A percentile compares a stretch with the other conserved stretches of the same genome.
These are phyloP conservation scores for Cyclotella sp. DNA, from an alignment of 108 stramenopile species.

Conservation along the genomic window DNA sequence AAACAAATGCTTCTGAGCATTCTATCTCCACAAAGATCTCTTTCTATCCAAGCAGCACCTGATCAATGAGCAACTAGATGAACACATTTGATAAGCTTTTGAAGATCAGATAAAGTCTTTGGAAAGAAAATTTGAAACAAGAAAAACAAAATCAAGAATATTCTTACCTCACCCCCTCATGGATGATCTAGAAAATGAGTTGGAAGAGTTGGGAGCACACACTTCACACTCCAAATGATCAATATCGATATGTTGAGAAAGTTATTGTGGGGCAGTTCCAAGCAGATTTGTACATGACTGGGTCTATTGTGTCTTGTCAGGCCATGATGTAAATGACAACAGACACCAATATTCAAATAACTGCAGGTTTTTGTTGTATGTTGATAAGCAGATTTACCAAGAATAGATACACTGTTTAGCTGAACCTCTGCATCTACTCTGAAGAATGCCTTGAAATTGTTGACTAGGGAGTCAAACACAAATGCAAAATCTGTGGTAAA, in stretches of 20 bases:
- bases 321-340: not conserved
- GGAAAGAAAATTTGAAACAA: no score
- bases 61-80: not conserved
- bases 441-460: not conserved
- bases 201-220: not conserved
- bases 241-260: not conserved
- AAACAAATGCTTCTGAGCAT: constrained; percentile 6
- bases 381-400: not conserved
- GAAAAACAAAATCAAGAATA: not conserved
- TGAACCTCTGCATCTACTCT: not conserved
- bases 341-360: not conserved
- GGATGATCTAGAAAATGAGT: not conserved
- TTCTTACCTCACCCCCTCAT: not conserved
- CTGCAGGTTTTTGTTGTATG: not conserved
- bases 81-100: not conserved
- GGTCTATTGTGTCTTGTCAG: not conserved
- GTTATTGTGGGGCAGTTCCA: constrained; percentile 2
- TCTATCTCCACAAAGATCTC: not conserved
- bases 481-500: not conserved
- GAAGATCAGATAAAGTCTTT: not conserved
- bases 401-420: not conserved
- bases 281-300: constrained; percentile 3
- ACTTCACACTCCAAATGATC: not conserved
- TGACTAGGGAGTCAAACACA: not conserved
- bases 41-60: not conserved